phyloP scores from a whole-genome alignment of 2,329 filamentous ascomycete species.

The Trematosphaeria pertusa region DNA sequence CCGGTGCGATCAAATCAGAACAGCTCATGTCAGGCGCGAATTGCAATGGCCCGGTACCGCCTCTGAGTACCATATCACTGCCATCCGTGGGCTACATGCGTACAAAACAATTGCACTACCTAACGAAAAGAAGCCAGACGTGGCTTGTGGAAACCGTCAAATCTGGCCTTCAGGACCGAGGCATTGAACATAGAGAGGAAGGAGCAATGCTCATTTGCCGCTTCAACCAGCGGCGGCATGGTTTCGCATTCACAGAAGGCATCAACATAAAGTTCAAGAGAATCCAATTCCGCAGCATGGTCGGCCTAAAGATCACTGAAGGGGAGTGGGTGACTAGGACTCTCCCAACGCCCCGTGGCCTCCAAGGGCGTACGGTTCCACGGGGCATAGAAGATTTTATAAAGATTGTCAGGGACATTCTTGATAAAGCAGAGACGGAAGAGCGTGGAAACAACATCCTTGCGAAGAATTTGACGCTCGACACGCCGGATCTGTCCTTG shows the following conservation, averaged over 20 bases:
- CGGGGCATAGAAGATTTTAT: no score
- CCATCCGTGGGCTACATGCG: no score
- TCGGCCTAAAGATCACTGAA: slow-evolving; percentile 28
- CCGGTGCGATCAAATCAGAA: slow-evolving; percentile 25
- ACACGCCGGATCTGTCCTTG: no score
- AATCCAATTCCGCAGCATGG: slow-evolving; percentile 32
- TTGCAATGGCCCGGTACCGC: neutral
- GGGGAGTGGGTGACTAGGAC: slow-evolving; percentile 27
- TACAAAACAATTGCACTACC: slow-evolving; percentile 33
- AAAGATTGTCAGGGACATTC: no score
- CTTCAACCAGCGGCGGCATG: no score
- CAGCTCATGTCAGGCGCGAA: slow-evolving; percentile 16
- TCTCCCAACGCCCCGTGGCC: no score
- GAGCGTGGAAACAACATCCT: no score
- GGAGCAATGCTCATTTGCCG: no score
- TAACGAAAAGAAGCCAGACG: slow-evolving; percentile 28
- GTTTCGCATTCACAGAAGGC: slow-evolving; percentile 28
- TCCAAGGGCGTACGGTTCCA: no score
- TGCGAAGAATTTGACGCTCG: no score
- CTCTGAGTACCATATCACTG: no score
- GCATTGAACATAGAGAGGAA: slow-evolving; percentile 31
- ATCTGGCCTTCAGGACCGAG: slow-evolving; percentile 26
- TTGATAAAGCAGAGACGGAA: no score
- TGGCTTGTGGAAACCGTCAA: slow-evolving; percentile 38
- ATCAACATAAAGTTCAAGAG: slow-evolving; percentile 34